These are phyloP conservation scores for Carallia pectinifolia DNA, from an alignment of 345 rosid species.

Conservation along the genomic window DNA sequence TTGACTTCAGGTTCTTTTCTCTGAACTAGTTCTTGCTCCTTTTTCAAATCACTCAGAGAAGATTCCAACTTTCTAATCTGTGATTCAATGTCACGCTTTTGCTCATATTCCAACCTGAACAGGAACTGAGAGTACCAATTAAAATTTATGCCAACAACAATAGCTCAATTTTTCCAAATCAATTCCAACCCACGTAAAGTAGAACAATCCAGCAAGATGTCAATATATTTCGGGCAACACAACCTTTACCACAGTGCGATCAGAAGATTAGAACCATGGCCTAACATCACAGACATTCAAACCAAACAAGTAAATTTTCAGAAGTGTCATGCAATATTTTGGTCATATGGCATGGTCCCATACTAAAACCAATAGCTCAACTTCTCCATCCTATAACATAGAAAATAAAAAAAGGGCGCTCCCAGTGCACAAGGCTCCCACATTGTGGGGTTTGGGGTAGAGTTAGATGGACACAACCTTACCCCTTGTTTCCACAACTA, in stretches of 20 bases:
- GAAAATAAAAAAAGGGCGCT: too few relatives aligned
- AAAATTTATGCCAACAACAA: background rate
- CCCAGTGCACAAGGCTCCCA: too few relatives aligned
- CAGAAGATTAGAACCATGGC: background rate
- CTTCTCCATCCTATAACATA: background rate
- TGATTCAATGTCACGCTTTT: conserved; percentile 82
- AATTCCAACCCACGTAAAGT: background rate
- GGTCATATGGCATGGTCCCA: background rate
- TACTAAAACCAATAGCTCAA: background rate
- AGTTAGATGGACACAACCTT: too few relatives aligned
- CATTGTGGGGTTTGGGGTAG: too few relatives aligned
- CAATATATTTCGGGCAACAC: background rate
- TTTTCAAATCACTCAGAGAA: conserved; percentile 57
- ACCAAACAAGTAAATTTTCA: background rate
- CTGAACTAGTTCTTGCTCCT: conserved; percentile 57
- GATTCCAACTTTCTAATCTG: conserved; percentile 78
- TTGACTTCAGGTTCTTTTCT: conserved; percentile 64
- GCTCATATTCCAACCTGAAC: conserved; percentile 93
- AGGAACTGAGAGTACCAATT: conserved; percentile 2
- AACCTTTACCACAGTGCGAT: background rate
- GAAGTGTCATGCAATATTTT: background rate
- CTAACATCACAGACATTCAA: background rate
- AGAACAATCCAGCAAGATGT: conserved; percentile 1
- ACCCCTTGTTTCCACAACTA: too few relatives aligned
- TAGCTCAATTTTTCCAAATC: conserved; percentile 1